Evolutionary conservation across 306 rosid species (phyloP).

Genomic region (Oxytropis ochrocephala): DNA sequence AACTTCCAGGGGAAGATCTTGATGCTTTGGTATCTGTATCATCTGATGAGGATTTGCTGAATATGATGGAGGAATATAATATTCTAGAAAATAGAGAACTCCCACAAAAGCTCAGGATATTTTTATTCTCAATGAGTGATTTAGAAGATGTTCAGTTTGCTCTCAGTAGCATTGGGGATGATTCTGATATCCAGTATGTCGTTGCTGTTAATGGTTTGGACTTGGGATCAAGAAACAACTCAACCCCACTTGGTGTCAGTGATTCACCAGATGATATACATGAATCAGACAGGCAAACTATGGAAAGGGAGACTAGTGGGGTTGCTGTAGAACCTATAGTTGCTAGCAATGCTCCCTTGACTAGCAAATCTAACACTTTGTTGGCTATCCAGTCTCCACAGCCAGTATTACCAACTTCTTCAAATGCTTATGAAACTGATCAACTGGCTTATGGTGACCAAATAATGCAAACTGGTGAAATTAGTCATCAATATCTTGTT

Average conservation of each 20-base stretch:
- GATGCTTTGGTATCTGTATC: constrained; percentile 88
- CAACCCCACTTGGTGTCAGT: constrained; percentile 42
- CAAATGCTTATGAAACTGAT: constrained; percentile 36
- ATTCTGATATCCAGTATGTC: constrained; percentile 61
- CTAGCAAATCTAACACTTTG: constrained; percentile 26
- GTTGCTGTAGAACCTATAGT: constrained; percentile 33
- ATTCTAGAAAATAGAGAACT: constrained; percentile 36
- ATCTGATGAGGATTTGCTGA: constrained; percentile 74
- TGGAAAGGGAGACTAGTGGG: constrained; percentile 32
- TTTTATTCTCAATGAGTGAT: constrained; percentile 60
- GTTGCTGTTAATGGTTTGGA: constrained; percentile 78
- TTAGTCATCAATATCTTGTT: constrained; percentile 35
- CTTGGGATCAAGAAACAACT: constrained; percentile 52
- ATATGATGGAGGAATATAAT: constrained; percentile 79
- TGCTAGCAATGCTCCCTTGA: constrained; percentile 24
- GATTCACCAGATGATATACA: constrained; percentile 40
- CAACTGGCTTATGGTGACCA: constrained; percentile 35
- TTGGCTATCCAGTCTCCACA: constrained; percentile 36
- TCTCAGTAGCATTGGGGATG: constrained; percentile 40
- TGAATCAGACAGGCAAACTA: constrained; percentile 39
- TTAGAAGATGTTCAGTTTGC: constrained; percentile 59
- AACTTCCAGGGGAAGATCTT: constrained; percentile 88
- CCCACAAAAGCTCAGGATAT: constrained; percentile 56
- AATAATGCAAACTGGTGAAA: constrained; percentile 31
- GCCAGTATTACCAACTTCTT: constrained; percentile 32